Evolutionary conservation across 148 eudicot species (phyloP), one percentile per base, ranked within the genome.

Genomic region (Spergularia bocconei): DNA sequence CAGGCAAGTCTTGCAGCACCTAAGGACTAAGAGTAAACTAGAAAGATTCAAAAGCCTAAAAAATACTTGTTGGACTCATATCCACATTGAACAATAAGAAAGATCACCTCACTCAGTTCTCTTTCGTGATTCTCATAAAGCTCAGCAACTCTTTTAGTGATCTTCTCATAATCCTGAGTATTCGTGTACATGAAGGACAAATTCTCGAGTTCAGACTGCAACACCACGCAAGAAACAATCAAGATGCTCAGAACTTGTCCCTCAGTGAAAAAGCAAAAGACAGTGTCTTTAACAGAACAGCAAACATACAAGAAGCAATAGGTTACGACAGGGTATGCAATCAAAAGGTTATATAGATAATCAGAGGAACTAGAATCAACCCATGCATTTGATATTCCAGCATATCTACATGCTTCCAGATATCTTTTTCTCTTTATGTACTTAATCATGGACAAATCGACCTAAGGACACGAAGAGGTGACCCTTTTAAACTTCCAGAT

Each of bases 191-290:
- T 92, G 85, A 95, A 92, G 62, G 98, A 88, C 62, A 95, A 79
- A 82, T 92, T 95, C 82, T 95, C 98, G 64, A 95, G 98, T 78
- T 95, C 98, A 71, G 97, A 87, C 98, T 95, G 96, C 86, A 83
- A 82, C 64, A 74, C 19, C 72, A 69, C 75, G 66, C 15, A 78
- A 48, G 29, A 69, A 75, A 75, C 39, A 21, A 50, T 12, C 56
- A 75, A 63, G 13, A 67, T 55, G 67, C 3, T 52, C 57, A 74
- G 54, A 74, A 51, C 25, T 63, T 54, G 7, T 25, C 55, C 13
- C 13, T 25, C 63, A 65, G 41, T 29, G 21, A 19, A 62, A 21
- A 66, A 57, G 21, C 54, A 33, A 65, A 23, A 44, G 48, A 44
- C 48, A 44, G 5, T 44, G 48, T 44, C 48, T 44, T 44, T 9